Evolutionary conservation across 2,329 filamentous ascomycete genomes (phyloP).

Genomic region (Microdochium nivale): DNA sequence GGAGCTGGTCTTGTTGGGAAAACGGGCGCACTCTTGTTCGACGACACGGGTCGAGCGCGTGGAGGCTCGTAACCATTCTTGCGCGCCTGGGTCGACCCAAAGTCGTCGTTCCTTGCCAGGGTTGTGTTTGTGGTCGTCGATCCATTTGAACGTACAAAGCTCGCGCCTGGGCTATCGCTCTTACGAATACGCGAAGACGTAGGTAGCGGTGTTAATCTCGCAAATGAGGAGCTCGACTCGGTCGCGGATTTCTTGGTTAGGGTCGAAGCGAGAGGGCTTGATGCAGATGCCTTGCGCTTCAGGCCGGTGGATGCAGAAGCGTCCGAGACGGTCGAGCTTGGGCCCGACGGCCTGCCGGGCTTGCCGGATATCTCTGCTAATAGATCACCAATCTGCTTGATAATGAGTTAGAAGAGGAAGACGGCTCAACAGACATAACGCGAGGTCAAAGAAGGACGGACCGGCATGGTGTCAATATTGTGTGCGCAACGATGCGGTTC

Average conservation of each 20-base stretch:
- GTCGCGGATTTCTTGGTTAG: constrained; percentile 9
- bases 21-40: constrained; percentile 1
- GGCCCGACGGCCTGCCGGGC: constrained; percentile 26
- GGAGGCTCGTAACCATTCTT: not conserved
- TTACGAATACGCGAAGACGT: not conserved
- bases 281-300: constrained; percentile 46
- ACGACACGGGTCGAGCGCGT: constrained; percentile 2
- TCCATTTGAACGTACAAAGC: not conserved
- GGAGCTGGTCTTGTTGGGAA: constrained; percentile 17
- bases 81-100: not conserved
- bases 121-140: not conserved
- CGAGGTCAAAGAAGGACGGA: constrained; percentile 13
- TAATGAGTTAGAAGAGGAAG: constrained; percentile 9
- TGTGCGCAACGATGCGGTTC: not conserved
- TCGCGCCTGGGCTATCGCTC: not conserved
- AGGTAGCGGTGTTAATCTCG: not conserved
- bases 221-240: not conserved
- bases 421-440: constrained; percentile 2
- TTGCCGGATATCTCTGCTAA: constrained; percentile 54
- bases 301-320: constrained; percentile 21
- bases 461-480: constrained; percentile 23
- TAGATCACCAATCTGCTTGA: constrained; percentile 42
- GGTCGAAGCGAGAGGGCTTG: constrained; percentile 11
- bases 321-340: constrained; percentile 2
- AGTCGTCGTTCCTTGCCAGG: not conserved